phyloP scores from a whole-genome alignment of 148 eudicot genomes.

The Vaccinium darrowii region DNA sequence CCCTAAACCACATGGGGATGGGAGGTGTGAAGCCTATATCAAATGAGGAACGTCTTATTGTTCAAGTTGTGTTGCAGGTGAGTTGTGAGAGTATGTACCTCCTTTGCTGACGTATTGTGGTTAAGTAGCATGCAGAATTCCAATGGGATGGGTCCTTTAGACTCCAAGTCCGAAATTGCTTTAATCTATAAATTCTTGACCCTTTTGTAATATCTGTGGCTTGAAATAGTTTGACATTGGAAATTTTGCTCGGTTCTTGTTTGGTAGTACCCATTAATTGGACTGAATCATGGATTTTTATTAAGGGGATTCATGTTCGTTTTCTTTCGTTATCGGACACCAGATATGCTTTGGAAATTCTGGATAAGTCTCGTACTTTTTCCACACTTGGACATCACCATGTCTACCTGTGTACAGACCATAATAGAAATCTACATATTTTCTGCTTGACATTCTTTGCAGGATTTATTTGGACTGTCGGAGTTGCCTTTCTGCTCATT shows the following conservation, averaged over 20 bases:
- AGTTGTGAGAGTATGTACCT: background rate
- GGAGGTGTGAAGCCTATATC: constrained; percentile 39
- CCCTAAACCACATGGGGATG: constrained; percentile 33
- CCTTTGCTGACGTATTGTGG: background rate
- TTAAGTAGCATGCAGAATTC: background rate
- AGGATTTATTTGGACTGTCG: background rate
- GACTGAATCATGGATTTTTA: background rate
- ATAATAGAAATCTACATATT: background rate
- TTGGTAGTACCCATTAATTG: background rate
- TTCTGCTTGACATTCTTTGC: constrained; percentile 1
- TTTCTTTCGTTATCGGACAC: background rate
- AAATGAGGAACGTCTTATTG: constrained; percentile 54
- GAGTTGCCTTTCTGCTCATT: constrained; percentile 5
- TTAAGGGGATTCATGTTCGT: background rate
- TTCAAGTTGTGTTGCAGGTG: constrained; percentile 69
- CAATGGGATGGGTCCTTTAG: background rate
- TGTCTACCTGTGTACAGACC: background rate
- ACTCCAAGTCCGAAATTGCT: background rate
- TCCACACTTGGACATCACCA: background rate
- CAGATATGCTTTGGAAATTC: background rate
- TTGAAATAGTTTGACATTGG: background rate
- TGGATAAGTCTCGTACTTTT: background rate
- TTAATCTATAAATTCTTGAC: background rate
- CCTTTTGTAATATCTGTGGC: background rate
- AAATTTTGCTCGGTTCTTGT: background rate